These are phyloP conservation scores for Pharnaceum exiguum DNA, from an alignment of 148 eudicot genomes.

Conservation along the genomic window DNA sequence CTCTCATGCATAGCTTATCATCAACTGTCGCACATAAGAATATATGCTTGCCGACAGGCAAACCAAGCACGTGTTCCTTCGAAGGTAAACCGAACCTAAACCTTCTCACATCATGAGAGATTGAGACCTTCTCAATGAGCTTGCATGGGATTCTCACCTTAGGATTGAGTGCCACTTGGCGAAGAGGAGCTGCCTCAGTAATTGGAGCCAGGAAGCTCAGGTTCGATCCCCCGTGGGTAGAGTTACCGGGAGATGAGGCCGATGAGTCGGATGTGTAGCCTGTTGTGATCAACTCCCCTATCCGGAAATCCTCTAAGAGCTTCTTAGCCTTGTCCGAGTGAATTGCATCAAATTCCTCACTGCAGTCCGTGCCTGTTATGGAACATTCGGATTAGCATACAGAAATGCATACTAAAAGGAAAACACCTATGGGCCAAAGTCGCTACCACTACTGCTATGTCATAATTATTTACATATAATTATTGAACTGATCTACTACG, in stretches of 20 bases:
- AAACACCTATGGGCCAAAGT: too few species aligned
- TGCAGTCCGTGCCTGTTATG: conserved; percentile 92
- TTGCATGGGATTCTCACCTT: conserved; percentile 66
- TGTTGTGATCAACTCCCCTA: conserved; percentile 64
- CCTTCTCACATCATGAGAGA: conserved; percentile 73
- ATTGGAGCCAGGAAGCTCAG: conserved; percentile 37
- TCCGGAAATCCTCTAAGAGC: conserved; percentile 58
- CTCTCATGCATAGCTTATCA: conserved; percentile 85
- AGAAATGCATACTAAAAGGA: too few species aligned
- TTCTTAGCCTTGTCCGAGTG: conserved; percentile 87
- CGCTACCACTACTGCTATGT: too few species aligned
- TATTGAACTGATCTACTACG: too few species aligned
- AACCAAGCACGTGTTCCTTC: conserved; percentile 64
- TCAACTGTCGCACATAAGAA: conserved; percentile 60
- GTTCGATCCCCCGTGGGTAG: conserved; percentile 51
- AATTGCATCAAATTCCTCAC: conserved; percentile 89
- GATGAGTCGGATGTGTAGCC: conserved; percentile 50
- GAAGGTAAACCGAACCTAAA: conserved; percentile 64
- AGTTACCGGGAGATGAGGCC: conserved; percentile 54
- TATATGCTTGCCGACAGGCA: conserved; percentile 84
- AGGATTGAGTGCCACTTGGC: conserved; percentile 53
- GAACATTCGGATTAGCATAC: too few species aligned
- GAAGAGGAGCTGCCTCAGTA: conserved; percentile 35
- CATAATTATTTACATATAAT: too few species aligned
- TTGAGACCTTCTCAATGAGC: conserved; percentile 48